Evolutionary conservation across 176 grass and related monocot species (phyloP).

Genomic region (Aegilops speltoides): DNA sequence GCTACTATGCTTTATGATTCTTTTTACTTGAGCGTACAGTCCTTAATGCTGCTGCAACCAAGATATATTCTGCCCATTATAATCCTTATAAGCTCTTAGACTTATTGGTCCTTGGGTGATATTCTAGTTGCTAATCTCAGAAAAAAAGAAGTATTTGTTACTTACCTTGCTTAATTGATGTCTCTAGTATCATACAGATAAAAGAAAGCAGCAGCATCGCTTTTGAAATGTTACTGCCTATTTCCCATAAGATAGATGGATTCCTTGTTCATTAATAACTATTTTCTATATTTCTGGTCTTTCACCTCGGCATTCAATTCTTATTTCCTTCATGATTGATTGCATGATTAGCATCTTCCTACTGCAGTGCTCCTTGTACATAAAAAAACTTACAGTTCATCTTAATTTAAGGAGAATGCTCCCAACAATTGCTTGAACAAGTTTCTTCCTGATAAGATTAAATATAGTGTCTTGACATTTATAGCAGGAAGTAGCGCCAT

Average conservation of each 20-base stretch:
- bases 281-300: not conserved
- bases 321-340: not conserved
- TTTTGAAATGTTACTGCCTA: too few relatives aligned
- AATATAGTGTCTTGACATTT: too few relatives aligned
- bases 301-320: not conserved
- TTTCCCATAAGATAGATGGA: not conserved
- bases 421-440: not conserved
- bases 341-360: not conserved
- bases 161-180: not conserved
- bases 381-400: not conserved
- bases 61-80: not conserved
- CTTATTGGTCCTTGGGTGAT: not conserved
- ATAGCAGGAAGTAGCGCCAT: too few relatives aligned
- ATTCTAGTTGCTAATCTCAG: not conserved
- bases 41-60: not conserved
- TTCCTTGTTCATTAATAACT: not conserved
- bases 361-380: not conserved
- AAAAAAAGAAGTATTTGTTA: not conserved
- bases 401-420: not conserved
- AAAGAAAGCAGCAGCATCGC: not conserved
- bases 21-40: not conserved
- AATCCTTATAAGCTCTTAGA: not conserved
- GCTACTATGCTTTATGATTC: not conserved
- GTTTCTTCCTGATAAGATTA: too few relatives aligned
- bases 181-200: not conserved